Percentiles rank a stretch among this genome's conserved stretches.
phyloP scores from a whole-genome alignment of 2,329 filamentous ascomycete genomes.

The Leptographium flavum region DNA sequence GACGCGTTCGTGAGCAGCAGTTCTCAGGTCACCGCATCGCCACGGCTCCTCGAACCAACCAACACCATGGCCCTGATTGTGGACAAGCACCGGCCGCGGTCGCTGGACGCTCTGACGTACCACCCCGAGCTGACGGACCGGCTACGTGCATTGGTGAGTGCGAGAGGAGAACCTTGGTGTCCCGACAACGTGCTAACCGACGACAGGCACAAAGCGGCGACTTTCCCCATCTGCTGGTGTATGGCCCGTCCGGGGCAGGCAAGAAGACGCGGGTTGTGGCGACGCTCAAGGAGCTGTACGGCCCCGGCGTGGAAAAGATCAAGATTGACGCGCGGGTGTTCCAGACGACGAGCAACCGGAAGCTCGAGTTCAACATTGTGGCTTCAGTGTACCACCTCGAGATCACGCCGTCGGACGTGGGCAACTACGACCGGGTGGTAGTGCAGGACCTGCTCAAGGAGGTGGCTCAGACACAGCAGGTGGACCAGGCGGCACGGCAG shows the following conservation, averaged over 20 bases:
- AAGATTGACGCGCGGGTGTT: slow-evolving; percentile 97
- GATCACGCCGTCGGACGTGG: slow-evolving; percentile 94
- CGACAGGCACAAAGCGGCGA: slow-evolving; percentile 83
- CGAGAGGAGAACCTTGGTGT: background rate
- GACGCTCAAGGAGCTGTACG: slow-evolving; percentile 88
- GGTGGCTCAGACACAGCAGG: slow-evolving; percentile 96
- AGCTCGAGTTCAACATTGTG: slow-evolving; percentile 98
- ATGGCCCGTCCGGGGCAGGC: slow-evolving; percentile 88
- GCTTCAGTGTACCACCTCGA: slow-evolving; percentile 95
- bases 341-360: slow-evolving; percentile 88
- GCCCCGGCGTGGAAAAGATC: slow-evolving; percentile 97
- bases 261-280: slow-evolving; percentile 97
- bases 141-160: slow-evolving; percentile 67
- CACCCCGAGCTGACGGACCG: slow-evolving; percentile 79
- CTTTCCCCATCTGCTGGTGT: slow-evolving; percentile 94
- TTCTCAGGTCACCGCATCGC: too few relatives aligned
- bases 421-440: slow-evolving; percentile 90
- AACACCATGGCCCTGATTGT: slow-evolving; percentile 54
- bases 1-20: too few relatives aligned
- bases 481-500: slow-evolving; percentile 83
- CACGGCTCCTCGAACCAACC: too few relatives aligned
- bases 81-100: slow-evolving; percentile 59
- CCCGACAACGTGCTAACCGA: background rate
- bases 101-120: slow-evolving; percentile 68
- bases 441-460: slow-evolving; percentile 93